A percentile compares a stretch with the other conserved stretches of the same genome.
phyloP scores from a whole-genome alignment of 768 basidiomycete genomes.

The Suillus decipiens region DNA sequence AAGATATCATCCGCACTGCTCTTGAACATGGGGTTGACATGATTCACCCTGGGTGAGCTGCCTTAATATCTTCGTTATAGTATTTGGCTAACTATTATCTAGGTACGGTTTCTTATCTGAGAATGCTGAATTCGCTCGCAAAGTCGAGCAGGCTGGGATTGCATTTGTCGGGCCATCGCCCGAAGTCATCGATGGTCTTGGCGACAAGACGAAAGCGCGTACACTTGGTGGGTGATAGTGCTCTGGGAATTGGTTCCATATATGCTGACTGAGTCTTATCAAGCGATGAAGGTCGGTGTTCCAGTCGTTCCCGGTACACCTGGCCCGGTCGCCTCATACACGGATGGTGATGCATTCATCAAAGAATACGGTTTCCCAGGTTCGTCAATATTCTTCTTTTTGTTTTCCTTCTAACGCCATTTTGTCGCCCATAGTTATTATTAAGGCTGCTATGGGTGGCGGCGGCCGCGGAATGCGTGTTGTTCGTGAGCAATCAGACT shows the following conservation, averaged over 20 bases:
- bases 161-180: slow-evolving; percentile 96
- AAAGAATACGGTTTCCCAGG: slow-evolving; percentile 96
- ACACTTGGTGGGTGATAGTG: slow-evolving; percentile 59
- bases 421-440: slow-evolving; percentile 67
- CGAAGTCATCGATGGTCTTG: slow-evolving; percentile 94
- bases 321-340: slow-evolving; percentile 82
- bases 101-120: slow-evolving; percentile 98
- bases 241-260: slow-evolving; percentile 9
- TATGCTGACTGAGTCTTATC: slow-evolving; percentile 12
- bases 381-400: slow-evolving; percentile 29
- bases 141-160: slow-evolving; percentile 96
- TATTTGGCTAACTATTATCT: slow-evolving; percentile 13
- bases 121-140: slow-evolving; percentile 95
- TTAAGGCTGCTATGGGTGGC: slow-evolving; percentile 99
- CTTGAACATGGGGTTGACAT: slow-evolving; percentile 98
- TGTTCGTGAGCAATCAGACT: slow-evolving; percentile 90
- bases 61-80: slow-evolving; percentile 5
- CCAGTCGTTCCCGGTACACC: slow-evolving; percentile 98
- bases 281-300: slow-evolving; percentile 88
- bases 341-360: slow-evolving; percentile 85
- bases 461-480: slow-evolving; percentile 99
- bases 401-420: slow-evolving; percentile 9
- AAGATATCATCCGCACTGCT: slow-evolving; percentile 96
- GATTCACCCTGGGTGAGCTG: slow-evolving; percentile 92
- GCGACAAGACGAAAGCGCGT: slow-evolving; percentile 98